Percentiles rank a stretch among this genome's conserved stretches.
phyloP scores from a whole-genome alignment of 805 yeast genomes.

The Wickerhamomyces chambardii region DNA sequence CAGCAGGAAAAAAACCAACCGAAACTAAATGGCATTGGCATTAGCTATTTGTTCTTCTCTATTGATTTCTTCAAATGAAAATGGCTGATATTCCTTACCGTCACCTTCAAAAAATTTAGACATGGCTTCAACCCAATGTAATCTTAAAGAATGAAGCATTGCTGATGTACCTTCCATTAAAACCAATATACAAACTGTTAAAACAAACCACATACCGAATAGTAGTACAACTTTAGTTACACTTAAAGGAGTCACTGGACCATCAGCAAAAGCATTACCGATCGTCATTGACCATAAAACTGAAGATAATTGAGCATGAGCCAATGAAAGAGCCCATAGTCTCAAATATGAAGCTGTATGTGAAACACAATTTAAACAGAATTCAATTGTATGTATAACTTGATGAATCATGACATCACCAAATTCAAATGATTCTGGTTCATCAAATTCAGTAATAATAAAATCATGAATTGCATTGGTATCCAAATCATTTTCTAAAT shows the following conservation, averaged over 20 bases:
- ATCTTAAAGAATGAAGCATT: constrained; percentile 95
- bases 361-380: constrained; percentile 95
- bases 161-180: constrained; percentile 99
- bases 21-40: no score
- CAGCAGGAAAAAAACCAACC: no score
- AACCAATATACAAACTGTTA: constrained; percentile 87
- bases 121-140: constrained; percentile 99
- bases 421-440: constrained; percentile 54
- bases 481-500: constrained; percentile 30
- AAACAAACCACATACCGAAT: constrained; percentile 91
- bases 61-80: constrained; percentile 39
- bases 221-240: constrained; percentile 67
- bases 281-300: constrained; percentile 97
- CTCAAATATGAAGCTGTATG: constrained; percentile 97
- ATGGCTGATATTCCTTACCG: constrained; percentile 88
- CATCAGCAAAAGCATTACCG: constrained; percentile 54
- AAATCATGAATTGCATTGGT: constrained; percentile 43
- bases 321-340: constrained; percentile 94
- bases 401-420: constrained; percentile 97
- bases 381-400: constrained; percentile 95
- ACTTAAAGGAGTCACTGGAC: constrained; percentile 47
- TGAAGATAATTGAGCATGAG: constrained; percentile 93
- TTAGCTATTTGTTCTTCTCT: no score
- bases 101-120: constrained; percentile 97
- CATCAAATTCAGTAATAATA: constrained; percentile 36